Evolutionary conservation across 2,329 filamentous ascomycete genomes (phyloP).

Genomic region (Microdochium bolleyi): DNA sequence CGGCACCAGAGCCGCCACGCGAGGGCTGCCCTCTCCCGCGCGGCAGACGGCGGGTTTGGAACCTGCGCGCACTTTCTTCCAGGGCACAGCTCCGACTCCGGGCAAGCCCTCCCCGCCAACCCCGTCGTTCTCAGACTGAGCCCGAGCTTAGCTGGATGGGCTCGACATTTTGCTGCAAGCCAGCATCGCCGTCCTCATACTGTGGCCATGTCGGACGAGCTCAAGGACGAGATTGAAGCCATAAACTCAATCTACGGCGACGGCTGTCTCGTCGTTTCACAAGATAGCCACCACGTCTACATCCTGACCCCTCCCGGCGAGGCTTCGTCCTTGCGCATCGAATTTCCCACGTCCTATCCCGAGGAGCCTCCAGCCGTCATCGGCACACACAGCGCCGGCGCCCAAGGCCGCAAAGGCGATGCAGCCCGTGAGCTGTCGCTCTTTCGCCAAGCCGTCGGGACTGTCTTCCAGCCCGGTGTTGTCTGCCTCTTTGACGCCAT

Average conservation of each 20-base stretch:
- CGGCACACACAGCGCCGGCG: constrained; percentile 71
- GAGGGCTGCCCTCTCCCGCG: background rate
- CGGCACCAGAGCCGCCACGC: background rate
- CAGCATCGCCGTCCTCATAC: too few species aligned
- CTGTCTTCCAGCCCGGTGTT: constrained; percentile 63
- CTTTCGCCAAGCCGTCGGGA: constrained; percentile 57
- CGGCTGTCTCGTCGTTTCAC: constrained; percentile 43
- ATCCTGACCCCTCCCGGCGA: constrained; percentile 59
- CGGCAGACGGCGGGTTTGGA: background rate
- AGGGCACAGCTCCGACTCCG: background rate
- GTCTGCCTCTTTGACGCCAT: constrained; percentile 91
- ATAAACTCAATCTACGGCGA: constrained; percentile 80
- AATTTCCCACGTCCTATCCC: constrained; percentile 70
- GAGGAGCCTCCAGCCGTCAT: constrained; percentile 63
- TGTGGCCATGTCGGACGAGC: constrained; percentile 44
- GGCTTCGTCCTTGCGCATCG: constrained; percentile 50
- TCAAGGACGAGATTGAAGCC: constrained; percentile 68
- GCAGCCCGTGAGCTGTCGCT: constrained; percentile 63
- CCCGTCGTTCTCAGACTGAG: background rate
- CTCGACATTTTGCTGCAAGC: too few species aligned
- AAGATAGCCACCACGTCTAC: constrained; percentile 36
- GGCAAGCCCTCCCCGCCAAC: background rate
- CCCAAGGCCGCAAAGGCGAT: constrained; percentile 58
- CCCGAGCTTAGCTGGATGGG: background rate
- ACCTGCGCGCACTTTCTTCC: too few species aligned